These are phyloP conservation scores for Yarrowia deformans DNA, from an alignment of 805 yeast species.

Conservation along the genomic window DNA sequence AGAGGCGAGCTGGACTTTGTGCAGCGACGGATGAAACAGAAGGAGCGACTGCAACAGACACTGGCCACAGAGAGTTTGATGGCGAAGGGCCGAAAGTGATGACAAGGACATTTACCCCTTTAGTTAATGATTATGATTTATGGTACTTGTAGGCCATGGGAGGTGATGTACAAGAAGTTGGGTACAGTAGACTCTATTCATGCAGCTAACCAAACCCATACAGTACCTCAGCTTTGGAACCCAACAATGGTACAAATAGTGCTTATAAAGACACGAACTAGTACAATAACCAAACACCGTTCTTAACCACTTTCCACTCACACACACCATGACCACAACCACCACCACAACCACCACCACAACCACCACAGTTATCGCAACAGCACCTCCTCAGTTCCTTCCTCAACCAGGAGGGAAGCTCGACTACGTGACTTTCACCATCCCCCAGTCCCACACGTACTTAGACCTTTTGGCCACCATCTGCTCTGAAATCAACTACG, in stretches of 20 bases:
- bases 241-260: too few species aligned
- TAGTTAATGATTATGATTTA: slow-evolving; percentile 9
- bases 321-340: background rate
- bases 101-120: background rate
- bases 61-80: slow-evolving; percentile 59
- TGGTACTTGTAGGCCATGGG: background rate
- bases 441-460: background rate
- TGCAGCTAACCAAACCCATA: too few species aligned
- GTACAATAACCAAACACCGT: too few species aligned
- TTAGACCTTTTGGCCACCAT: background rate
- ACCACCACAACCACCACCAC: background rate
- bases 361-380: too few species aligned
- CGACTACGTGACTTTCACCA: background rate
- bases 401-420: slow-evolving; percentile 8
- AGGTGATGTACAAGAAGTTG: background rate
- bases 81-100: slow-evolving; percentile 37
- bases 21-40: slow-evolving; percentile 62
- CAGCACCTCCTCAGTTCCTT: background rate
- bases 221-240: too few species aligned
- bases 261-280: too few species aligned
- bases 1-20: slow-evolving; percentile 69
- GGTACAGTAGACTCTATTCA: too few species aligned
- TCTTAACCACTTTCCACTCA: background rate
- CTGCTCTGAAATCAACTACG: slow-evolving; percentile 17
- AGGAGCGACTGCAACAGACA: slow-evolving; percentile 65